Conservation (phyloP, 2,329 filamentous ascomycete genomes). For the Exophiala aquamarina region DNA sequence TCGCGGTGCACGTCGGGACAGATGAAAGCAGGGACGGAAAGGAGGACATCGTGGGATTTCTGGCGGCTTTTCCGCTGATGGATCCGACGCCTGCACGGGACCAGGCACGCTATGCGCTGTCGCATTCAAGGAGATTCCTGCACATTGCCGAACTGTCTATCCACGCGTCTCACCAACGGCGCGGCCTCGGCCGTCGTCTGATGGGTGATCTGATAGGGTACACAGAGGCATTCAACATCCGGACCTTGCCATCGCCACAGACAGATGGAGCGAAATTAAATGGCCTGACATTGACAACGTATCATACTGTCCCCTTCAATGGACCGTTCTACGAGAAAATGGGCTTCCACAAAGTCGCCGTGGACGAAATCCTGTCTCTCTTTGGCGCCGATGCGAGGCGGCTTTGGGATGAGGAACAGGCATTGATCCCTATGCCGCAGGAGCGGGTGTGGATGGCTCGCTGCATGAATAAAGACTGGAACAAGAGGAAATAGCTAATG, state of each 20-base stretch:
- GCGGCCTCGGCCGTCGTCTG: slow-evolving; percentile 5
- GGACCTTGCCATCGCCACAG: background rate
- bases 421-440: slow-evolving; percentile 1
- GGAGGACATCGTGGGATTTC: slow-evolving; percentile 9
- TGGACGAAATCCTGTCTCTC: slow-evolving; percentile 2
- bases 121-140: no score
- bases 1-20: background rate
- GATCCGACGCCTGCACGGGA: background rate
- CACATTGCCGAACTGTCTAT: slow-evolving; percentile 13
- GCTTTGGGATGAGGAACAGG: slow-evolving; percentile 15
- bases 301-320: slow-evolving; percentile 12
- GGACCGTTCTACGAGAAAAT: slow-evolving; percentile 11
- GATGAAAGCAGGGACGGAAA: background rate
- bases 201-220: background rate
- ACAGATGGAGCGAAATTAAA: background rate
- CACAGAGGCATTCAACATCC: background rate
- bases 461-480: background rate
- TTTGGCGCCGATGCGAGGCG: slow-evolving; percentile 4
- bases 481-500: no score
- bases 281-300: slow-evolving; percentile 12
- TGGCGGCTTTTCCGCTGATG: slow-evolving; percentile 5
- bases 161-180: slow-evolving; percentile 8
- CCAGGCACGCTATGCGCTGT: no score
- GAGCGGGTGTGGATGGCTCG: slow-evolving; percentile 14
- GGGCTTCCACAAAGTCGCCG: slow-evolving; percentile 6